A percentile compares a stretch with the other conserved stretches of the same genome.
Conservation (phyloP, 1,284 basidiomycete genomes). For the Papiliotrema nemorosa region DNA sequence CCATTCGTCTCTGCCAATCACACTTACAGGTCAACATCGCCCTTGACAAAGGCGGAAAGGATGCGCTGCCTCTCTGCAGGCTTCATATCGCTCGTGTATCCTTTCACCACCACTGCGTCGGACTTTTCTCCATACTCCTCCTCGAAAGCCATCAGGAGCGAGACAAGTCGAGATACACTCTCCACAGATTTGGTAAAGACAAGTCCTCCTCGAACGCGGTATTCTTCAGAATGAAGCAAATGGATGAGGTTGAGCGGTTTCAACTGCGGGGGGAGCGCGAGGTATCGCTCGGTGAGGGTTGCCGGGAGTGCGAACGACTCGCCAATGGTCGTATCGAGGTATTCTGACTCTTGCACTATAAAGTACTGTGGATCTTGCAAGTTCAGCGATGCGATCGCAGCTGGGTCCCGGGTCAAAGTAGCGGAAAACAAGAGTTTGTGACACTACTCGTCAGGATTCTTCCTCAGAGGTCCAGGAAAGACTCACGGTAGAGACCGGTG, state of each 20-base stretch:
- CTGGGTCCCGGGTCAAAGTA: slow-evolving; percentile 89
- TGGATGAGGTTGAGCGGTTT: slow-evolving; percentile 91
- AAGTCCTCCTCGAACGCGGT: slow-evolving; percentile 55
- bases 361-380: slow-evolving; percentile 83
- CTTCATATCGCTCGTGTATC: slow-evolving; percentile 85
- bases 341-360: slow-evolving; percentile 60
- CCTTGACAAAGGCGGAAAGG: slow-evolving; percentile 73
- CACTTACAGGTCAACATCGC: slow-evolving; percentile 78
- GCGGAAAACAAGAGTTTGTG: slow-evolving; percentile 97
- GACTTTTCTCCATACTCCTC: slow-evolving; percentile 50
- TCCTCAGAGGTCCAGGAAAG: neutral
- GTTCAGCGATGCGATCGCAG: slow-evolving; percentile 79
- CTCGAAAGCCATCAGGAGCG: slow-evolving; percentile 79
- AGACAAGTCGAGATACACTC: slow-evolving; percentile 76
- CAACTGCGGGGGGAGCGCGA: slow-evolving; percentile 70
- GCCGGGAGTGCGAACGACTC: slow-evolving; percentile 77
- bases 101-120: slow-evolving; percentile 59
- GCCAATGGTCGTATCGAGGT: slow-evolving; percentile 46
- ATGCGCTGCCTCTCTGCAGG: slow-evolving; percentile 70
- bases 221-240: slow-evolving; percentile 59
- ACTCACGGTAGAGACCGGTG: neutral
- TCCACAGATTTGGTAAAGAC: slow-evolving; percentile 97
- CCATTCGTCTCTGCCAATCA: neutral
- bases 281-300: slow-evolving; percentile 76
- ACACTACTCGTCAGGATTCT: slow-evolving; percentile 53